Evolutionary conservation across 208 protist genomes (phyloP).

Genomic region (Trypanosoma mega): DNA sequence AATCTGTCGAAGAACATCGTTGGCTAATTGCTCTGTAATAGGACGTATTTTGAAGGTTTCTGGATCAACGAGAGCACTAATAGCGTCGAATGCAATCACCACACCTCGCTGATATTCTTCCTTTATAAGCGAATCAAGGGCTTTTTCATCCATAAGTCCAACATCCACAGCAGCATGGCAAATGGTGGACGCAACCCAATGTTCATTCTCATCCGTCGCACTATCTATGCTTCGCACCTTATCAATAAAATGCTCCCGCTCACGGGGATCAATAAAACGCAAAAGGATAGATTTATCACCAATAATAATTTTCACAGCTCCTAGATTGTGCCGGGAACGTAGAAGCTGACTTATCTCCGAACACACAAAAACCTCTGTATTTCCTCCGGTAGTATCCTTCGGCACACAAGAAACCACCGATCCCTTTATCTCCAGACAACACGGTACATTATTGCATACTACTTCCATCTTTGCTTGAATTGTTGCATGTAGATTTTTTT

Average conservation of each 20-base stretch:
- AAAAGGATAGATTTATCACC: slow-evolving; percentile 32
- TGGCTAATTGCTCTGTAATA: slow-evolving; percentile 81
- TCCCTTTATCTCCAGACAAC: slow-evolving; percentile 46
- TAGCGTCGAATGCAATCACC: slow-evolving; percentile 63
- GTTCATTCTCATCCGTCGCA: slow-evolving; percentile 27
- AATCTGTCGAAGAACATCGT: slow-evolving; percentile 78
- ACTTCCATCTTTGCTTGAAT: slow-evolving; percentile 33
- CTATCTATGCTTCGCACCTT: slow-evolving; percentile 29
- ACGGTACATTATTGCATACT: slow-evolving; percentile 43
- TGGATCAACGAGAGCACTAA: slow-evolving; percentile 73
- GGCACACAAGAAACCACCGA: slow-evolving; percentile 34
- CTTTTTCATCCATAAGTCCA: slow-evolving; percentile 45
- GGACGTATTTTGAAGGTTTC: slow-evolving; percentile 60
- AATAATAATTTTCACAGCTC: slow-evolving; percentile 42
- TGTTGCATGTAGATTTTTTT: not conserved
- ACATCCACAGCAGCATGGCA: slow-evolving; percentile 69
- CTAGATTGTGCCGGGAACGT: slow-evolving; percentile 59
- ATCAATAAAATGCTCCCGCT: slow-evolving; percentile 51
- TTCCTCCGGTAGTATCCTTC: not conserved
- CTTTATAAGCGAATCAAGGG: slow-evolving; percentile 41
- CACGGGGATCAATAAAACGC: slow-evolving; percentile 36
- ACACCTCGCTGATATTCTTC: slow-evolving; percentile 73
- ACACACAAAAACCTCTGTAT: slow-evolving; percentile 23
- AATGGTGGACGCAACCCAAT: slow-evolving; percentile 61
- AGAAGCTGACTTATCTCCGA: slow-evolving; percentile 59